Evolutionary conservation across 257 asterid genomes (phyloP).

Genomic region (Solanum rostratum): DNA sequence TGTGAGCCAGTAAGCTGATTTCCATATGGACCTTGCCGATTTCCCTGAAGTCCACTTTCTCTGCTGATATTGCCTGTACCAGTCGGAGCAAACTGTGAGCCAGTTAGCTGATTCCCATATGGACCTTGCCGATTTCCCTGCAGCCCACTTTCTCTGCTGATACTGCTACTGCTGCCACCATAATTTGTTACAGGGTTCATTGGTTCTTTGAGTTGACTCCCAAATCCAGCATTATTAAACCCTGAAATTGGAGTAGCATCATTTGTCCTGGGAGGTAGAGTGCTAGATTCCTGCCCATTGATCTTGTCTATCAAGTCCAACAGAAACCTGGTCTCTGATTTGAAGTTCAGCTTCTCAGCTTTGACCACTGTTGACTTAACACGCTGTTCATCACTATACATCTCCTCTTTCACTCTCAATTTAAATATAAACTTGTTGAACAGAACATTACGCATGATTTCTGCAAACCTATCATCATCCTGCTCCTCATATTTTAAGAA

Average conservation of each 20-base stretch:
- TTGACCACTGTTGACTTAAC: conserved; percentile 73
- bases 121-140: conserved; percentile 27
- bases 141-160: conserved; percentile 19
- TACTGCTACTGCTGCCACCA: conserved; percentile 19
- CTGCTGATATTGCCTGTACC: conserved; percentile 17
- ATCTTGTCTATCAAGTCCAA: conserved; percentile 40
- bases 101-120: conserved; percentile 43
- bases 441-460: conserved; percentile 35
- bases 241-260: conserved; percentile 21
- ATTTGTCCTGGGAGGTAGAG: conserved; percentile 28
- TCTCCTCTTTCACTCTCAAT: conserved; percentile 84
- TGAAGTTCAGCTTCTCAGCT: conserved; percentile 52
- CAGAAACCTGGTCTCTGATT: conserved; percentile 40
- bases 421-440: conserved; percentile 50
- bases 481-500: conserved; percentile 61
- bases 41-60: conserved; percentile 17
- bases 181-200: conserved; percentile 16
- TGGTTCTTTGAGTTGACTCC: conserved; percentile 23
- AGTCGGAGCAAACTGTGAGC: conserved; percentile 31
- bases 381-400: conserved; percentile 64
- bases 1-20: conserved; percentile 43
- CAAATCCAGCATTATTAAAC: conserved; percentile 18
- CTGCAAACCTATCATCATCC: conserved; percentile 61
- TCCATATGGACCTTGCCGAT: conserved; percentile 32
- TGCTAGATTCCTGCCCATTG: conserved; percentile 25